These are phyloP conservation scores for Pleomassaria siparia DNA, from an alignment of 2,329 filamentous ascomycete genomes.

Conservation along the genomic window DNA sequence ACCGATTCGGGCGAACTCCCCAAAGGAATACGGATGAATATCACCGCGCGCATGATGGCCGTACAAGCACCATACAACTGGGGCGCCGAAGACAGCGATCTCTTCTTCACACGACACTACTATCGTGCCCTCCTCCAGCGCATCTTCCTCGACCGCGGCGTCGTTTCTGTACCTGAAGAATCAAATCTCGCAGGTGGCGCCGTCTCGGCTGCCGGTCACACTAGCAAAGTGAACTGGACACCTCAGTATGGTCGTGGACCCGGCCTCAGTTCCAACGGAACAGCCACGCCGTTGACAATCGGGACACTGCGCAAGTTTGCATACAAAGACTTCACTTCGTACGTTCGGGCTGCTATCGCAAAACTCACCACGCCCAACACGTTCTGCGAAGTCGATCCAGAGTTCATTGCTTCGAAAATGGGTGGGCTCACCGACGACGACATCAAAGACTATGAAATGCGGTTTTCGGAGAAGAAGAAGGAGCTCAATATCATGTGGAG, in stretches of 20 bases:
- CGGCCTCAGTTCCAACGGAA: conserved; percentile 46
- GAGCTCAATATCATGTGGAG: conserved; percentile 88
- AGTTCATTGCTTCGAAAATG: conserved; percentile 66
- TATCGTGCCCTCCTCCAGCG: conserved; percentile 88
- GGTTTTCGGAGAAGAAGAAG: conserved; percentile 69
- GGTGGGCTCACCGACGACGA: conserved; percentile 71
- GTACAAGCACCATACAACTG: conserved; percentile 95
- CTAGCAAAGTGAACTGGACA: conserved; percentile 37
- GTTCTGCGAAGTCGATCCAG: conserved; percentile 38
- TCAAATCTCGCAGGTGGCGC: conserved; percentile 41
- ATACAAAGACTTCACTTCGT: conserved; percentile 73
- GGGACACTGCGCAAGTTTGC: conserved; percentile 80
- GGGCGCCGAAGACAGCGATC: conserved; percentile 76
- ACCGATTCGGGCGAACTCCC: conserved; percentile 9
- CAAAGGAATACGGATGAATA: conserved; percentile 78
- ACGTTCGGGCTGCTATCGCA: conserved; percentile 76
- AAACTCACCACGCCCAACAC: conserved; percentile 60
- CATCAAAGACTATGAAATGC: conserved; percentile 68
- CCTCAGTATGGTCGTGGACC: conserved; percentile 52
- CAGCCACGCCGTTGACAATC: conserved; percentile 80
- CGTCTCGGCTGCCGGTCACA: conserved; percentile 35
- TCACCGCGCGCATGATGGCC: conserved; percentile 97
- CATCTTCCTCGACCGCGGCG: conserved; percentile 83
- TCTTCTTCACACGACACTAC: conserved; percentile 91
- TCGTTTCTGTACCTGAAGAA: conserved; percentile 62